These are phyloP conservation scores for Tolypocladium guangdongense DNA, from an alignment of 2,329 filamentous ascomycete species.

Conservation along the genomic window DNA sequence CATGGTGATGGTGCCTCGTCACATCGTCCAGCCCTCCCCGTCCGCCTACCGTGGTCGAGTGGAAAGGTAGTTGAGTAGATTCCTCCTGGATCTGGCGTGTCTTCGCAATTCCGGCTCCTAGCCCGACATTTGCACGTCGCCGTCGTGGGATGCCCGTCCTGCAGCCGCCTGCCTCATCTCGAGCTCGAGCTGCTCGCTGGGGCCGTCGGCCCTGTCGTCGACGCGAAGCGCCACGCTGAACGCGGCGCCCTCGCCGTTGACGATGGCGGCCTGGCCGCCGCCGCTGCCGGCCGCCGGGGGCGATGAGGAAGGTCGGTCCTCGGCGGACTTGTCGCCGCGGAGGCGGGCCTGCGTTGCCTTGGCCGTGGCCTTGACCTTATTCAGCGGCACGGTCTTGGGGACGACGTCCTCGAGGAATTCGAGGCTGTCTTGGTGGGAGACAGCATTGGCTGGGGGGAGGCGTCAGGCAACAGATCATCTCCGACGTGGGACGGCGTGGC, in stretches of 20 bases:
- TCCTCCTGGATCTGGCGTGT: not conserved
- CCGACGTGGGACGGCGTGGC: constrained; percentile 7
- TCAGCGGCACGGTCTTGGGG: constrained; percentile 74
- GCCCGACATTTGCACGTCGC: constrained; percentile 50
- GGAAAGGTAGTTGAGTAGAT: not conserved
- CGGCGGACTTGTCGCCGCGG: constrained; percentile 26
- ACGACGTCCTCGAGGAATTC: constrained; percentile 91
- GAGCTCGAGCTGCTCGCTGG: constrained; percentile 41
- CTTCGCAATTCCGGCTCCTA: constrained; percentile 14
- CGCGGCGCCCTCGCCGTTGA: constrained; percentile 15
- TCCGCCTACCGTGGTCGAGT: not conserved
- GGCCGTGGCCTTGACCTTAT: constrained; percentile 59
- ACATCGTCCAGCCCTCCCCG: not conserved
- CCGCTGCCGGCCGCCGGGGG: constrained; percentile 12
- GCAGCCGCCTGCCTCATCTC: constrained; percentile 39
- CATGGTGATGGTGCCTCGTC: not conserved
- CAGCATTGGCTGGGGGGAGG: constrained; percentile 55
- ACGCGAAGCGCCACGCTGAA: constrained; percentile 10
- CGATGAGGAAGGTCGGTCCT: constrained; percentile 11
- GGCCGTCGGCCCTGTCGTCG: constrained; percentile 26
- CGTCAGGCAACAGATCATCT: constrained; percentile 1
- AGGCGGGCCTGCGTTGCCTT: constrained; percentile 36
- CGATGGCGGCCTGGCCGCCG: constrained; percentile 16
- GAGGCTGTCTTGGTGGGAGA: constrained; percentile 81
- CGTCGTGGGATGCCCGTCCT: constrained; percentile 20